Evolutionary conservation across 139 green algal species (phyloP), one percentile per base, ranked within the genome.

Genomic region (Micractinium conductrix): DNA sequence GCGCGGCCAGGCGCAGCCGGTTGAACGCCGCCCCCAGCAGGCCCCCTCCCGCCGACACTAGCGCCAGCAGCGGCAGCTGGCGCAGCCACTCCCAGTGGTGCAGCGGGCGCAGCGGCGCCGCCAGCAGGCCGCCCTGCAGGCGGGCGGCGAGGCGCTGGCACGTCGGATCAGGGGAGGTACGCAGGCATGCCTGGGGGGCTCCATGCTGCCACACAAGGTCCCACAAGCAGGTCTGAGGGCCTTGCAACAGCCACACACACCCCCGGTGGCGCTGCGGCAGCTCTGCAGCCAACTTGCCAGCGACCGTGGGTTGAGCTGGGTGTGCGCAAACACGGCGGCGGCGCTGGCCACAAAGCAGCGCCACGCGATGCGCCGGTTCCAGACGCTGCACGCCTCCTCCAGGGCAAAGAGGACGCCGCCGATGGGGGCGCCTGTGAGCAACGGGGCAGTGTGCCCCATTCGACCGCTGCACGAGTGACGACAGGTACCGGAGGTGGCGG

Each of bases 331-430:
- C 21, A 60, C 42, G 2, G 76, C 76, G 1, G 72, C 22, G 14
- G 40, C 40, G 55, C 55, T 60, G 76, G 38, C 37, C 1, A 82
- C 28, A 38, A 82, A 82, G 76, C 76, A 82, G 76, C 76, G 55
- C 76, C 58, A 72, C 0, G 76, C 76, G 50, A 82, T 67, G 53
- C 58, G 95, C 33, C 92, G 91, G 35, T 74, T 91, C 94, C 92
- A 96, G 74, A 91, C 92, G 12, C 86, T 91, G 81, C 85, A 91
- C 4, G 93, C 94, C 79, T 99, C 96, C 90, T 99, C 96, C 88
- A 98, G 93, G 38, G 87, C 86, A 79, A 97, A 98, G 63, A 98
- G 88, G 75, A 99, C 96, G 9, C 95, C 96, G 16, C 95, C 95
- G 43, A 98, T 95, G 65, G 96, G 96, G 0, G 96, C 94, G 28